A percentile compares a stretch with the other conserved stretches of the same genome.
These are phyloP conservation scores for Hebeloma cylindrosporum DNA, from an alignment of 768 basidiomycete species.

Conservation along the genomic window DNA sequence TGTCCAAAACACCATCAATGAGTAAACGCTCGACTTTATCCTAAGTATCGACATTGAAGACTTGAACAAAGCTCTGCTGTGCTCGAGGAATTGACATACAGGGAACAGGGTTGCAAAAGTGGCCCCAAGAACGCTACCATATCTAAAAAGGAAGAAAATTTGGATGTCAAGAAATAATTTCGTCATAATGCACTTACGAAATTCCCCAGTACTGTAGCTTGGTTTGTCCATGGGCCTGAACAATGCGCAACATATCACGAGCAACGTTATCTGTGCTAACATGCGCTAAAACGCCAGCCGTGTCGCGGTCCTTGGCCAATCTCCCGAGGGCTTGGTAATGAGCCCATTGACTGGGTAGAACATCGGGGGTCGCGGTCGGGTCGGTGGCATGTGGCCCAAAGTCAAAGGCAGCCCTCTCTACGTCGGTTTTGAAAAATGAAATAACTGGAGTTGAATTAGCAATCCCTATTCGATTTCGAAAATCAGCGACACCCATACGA, in stretches of 20 bases:
- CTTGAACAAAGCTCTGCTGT: neutral
- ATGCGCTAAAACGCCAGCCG: constrained; percentile 26
- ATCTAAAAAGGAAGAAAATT: constrained; percentile 16
- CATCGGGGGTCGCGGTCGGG: constrained; percentile 9
- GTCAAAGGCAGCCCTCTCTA: constrained; percentile 30
- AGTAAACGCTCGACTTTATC: constrained; percentile 36
- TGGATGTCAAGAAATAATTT: neutral
- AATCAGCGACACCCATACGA: too few relatives aligned
- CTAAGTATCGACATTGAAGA: neutral
- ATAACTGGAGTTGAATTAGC: constrained; percentile 33
- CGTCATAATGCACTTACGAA: constrained; percentile 23
- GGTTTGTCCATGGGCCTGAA: constrained; percentile 29
- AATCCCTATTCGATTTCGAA: too few relatives aligned
- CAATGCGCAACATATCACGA: constrained; percentile 38
- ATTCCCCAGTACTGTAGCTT: constrained; percentile 38
- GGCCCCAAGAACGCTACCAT: constrained; percentile 27
- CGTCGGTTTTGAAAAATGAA: constrained; percentile 35
- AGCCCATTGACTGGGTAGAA: constrained; percentile 32
- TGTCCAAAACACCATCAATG: constrained; percentile 36
- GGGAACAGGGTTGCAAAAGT: constrained; percentile 38
- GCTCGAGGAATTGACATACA: constrained; percentile 13
- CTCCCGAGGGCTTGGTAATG: constrained; percentile 29
- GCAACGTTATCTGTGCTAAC: constrained; percentile 40
- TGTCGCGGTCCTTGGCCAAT: constrained; percentile 33
- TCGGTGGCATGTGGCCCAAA: neutral